Percentiles rank a stretch among this genome's conserved stretches.
These are phyloP conservation scores for Yarrowia bubula DNA, from an alignment of 805 yeast species.

Conservation along the genomic window DNA sequence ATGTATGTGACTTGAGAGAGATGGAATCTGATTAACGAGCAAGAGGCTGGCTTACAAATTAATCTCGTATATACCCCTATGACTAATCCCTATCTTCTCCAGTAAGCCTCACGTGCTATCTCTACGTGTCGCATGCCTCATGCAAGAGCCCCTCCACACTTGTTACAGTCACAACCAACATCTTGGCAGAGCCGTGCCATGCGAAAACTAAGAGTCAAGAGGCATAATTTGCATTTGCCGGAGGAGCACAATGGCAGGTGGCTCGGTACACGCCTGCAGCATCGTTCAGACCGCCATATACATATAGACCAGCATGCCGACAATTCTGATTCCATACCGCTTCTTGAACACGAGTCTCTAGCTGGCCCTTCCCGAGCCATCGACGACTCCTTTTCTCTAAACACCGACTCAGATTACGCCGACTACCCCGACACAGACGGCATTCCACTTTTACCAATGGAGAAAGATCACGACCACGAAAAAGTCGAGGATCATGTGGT, in stretches of 20 bases:
- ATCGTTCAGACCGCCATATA: not conserved
- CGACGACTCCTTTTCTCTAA: not conserved
- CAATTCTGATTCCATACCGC: not conserved
- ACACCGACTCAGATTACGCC: not conserved
- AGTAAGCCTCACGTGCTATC: not conserved
- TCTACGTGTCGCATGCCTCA: not conserved
- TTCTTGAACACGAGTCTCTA: not conserved
- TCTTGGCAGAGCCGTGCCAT: constrained; percentile 21
- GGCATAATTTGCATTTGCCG: constrained; percentile 19
- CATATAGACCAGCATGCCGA: not conserved
- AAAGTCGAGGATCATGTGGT: not conserved
- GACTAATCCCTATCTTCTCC: not conserved
- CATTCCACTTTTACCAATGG: not conserved
- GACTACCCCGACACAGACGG: not conserved
- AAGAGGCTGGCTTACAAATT: no score
- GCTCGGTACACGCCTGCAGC: not conserved
- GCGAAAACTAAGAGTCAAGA: constrained; percentile 13
- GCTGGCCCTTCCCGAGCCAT: constrained; percentile 5
- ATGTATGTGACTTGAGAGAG: no score
- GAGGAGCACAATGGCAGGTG: constrained; percentile 1
- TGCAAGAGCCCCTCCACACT: constrained; percentile 1
- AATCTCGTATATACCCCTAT: no score
- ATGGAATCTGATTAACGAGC: no score
- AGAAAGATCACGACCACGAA: not conserved
- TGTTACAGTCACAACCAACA: not conserved